Base-by-base conservation (phyloP, 345 rosid species). In the Aethionema arabicum region DNA sequence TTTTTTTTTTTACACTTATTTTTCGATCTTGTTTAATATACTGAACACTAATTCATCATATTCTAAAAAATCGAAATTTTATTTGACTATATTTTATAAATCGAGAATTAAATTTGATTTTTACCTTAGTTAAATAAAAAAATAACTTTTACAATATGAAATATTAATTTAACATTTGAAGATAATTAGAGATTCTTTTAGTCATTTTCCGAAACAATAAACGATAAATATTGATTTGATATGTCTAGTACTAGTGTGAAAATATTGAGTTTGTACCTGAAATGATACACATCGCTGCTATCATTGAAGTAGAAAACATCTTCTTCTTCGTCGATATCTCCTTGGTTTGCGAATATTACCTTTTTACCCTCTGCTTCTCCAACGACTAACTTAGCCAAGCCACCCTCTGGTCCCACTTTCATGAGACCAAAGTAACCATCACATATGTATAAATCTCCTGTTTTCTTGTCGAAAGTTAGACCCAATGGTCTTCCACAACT, bases 401-500 rank as follows among this genome's bases (percentile, higher is more conserved):
- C 90, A 12, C 88, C 90, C 8, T 59, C 56, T 5, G 90, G 87
- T 9, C 93, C 93, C 11, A 86, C 90, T 8, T 75, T 86, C 46
- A 71, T 48, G 51, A 88, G 47, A 15, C 90, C 93, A 1, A 77
- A 63, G 77, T 86, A 88, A 6, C 86, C 88, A 77, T 88, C 96
- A 1, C 88, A 86, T 11, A 84, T 84, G 72, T 88, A 88, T 38
- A 88, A 82, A 59, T 84, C 87, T 63, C 96, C 91, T 0, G 84
- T 79, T 73, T 67, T 76, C 44, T 77, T 76, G 64, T 83, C 79
- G 11, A 86, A 88, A 43, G 69, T 74, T 32, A 88, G 63, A 31
- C 96, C 93, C 33, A 88, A 50, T 7, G 93, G 90, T 63, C 96
- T 85, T 42, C 93, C 96, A 75, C 96, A 88, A 3, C 69, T 39